Percentiles rank a stretch among this genome's conserved stretches.
phyloP scores from a whole-genome alignment of 2,329 filamentous ascomycete genomes.

The Fusarium buxicola region DNA sequence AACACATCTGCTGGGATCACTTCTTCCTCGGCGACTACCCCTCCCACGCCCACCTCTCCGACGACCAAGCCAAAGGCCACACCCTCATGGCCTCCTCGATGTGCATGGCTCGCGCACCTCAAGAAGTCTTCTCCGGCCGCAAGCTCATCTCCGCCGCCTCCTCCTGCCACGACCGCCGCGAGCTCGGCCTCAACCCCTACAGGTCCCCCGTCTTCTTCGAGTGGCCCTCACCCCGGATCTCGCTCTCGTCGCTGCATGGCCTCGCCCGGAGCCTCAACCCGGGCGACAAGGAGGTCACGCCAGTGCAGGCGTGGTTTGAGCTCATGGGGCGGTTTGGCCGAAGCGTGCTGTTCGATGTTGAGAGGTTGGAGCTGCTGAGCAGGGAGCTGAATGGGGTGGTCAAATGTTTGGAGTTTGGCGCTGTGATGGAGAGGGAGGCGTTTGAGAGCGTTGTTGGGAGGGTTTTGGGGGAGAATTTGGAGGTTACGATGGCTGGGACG shows the following conservation, averaged over 20 bases:
- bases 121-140: constrained; percentile 48
- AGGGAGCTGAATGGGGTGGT: constrained; percentile 57
- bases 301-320: constrained; percentile 68
- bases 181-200: constrained; percentile 26
- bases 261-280: constrained; percentile 60
- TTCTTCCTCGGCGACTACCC: constrained; percentile 57
- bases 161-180: constrained; percentile 27
- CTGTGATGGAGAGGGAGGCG: constrained; percentile 57
- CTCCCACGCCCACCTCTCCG: constrained; percentile 47
- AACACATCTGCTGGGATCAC: constrained; percentile 65
- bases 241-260: constrained; percentile 57
- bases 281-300: constrained; percentile 58
- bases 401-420: constrained; percentile 61
- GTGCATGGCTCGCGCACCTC: constrained; percentile 55
- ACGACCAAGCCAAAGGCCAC: constrained; percentile 54
- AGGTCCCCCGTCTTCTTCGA: constrained; percentile 44
- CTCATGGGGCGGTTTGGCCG: constrained; percentile 56
- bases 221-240: constrained; percentile 56
- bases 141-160: constrained; percentile 35
- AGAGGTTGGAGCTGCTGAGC: constrained; percentile 54
- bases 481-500: constrained; percentile 31
- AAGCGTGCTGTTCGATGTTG: constrained; percentile 51
- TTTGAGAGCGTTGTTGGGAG: constrained; percentile 60
- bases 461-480: constrained; percentile 51
- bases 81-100: constrained; percentile 59